phyloP scores from a whole-genome alignment of 2,329 filamentous ascomycete species.

The Verticillium nonalfalfae region DNA sequence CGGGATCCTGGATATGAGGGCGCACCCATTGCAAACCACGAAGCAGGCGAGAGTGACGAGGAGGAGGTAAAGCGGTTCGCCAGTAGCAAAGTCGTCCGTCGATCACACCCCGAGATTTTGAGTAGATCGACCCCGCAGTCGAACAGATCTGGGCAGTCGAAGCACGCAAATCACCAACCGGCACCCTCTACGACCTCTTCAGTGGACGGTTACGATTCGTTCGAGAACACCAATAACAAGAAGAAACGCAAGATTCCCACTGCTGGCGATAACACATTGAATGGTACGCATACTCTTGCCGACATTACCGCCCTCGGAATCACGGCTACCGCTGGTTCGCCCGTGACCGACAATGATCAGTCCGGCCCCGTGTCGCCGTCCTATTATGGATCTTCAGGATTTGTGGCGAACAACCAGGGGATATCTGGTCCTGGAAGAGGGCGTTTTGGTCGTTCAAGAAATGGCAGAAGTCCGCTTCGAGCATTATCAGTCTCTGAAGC shows the following conservation, averaged over 20 bases:
- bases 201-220: slow-evolving; percentile 87
- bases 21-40: slow-evolving; percentile 24
- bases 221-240: slow-evolving; percentile 98
- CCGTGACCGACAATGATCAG: slow-evolving; percentile 25
- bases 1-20: slow-evolving; percentile 14
- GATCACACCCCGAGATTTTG: slow-evolving; percentile 39
- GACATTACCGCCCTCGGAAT: slow-evolving; percentile 21
- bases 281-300: slow-evolving; percentile 27
- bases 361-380: slow-evolving; percentile 21
- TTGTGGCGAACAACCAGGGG: slow-evolving; percentile 38
- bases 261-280: slow-evolving; percentile 57
- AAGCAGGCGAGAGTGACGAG: slow-evolving; percentile 55
- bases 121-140: slow-evolving; percentile 34
- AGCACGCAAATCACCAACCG: slow-evolving; percentile 43
- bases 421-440: slow-evolving; percentile 83
- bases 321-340: not conserved
- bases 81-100: slow-evolving; percentile 34
- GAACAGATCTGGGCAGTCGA: slow-evolving; percentile 36
- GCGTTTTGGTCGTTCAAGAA: slow-evolving; percentile 64
- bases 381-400: slow-evolving; percentile 40
- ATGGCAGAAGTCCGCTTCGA: slow-evolving; percentile 56
- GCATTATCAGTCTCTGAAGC: slow-evolving; percentile 46
- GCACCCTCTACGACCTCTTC: slow-evolving; percentile 65
- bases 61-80: slow-evolving; percentile 36
- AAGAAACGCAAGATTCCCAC: slow-evolving; percentile 98